Percentiles rank a stretch among this genome's conserved stretches.
phyloP scores from a whole-genome alignment of 2,329 filamentous ascomycete species.

The Calcarisporium arbuscula region DNA sequence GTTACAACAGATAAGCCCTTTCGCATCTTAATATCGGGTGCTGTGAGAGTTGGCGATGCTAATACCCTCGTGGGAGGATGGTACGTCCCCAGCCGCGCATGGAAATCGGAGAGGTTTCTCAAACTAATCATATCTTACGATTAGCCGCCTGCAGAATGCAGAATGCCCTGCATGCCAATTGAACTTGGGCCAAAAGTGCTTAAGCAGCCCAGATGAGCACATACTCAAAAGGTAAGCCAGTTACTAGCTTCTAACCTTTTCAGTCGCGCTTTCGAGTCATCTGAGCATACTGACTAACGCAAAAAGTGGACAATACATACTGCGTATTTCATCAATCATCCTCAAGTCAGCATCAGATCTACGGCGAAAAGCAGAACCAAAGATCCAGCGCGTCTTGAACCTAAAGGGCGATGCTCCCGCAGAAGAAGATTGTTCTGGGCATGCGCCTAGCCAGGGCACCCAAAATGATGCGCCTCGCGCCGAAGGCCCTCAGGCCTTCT shows the following conservation, averaged over 20 bases:
- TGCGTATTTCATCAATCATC: conserved; percentile 22
- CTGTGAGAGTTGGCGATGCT: conserved; percentile 21
- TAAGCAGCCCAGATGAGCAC: conserved; percentile 28
- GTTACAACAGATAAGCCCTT: conserved; percentile 7
- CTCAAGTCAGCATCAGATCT: conserved; percentile 15
- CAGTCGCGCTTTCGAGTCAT: neutral
- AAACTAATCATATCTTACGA: neutral
- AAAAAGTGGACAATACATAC: conserved; percentile 29
- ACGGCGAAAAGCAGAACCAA: conserved; percentile 20
- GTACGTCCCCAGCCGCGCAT: conserved; percentile 14
- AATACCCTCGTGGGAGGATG: conserved; percentile 29
- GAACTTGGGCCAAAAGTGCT: conserved; percentile 28
- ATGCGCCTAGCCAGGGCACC: neutral
- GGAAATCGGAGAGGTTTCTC: neutral
- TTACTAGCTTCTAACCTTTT: too few relatives aligned
- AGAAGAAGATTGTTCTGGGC: conserved; percentile 5
- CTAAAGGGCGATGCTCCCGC: conserved; percentile 16
- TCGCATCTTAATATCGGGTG: conserved; percentile 17
- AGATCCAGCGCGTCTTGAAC: conserved; percentile 25
- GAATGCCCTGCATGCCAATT: conserved; percentile 24
- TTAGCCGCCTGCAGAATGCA: conserved; percentile 25
- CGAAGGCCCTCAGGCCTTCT: conserved; percentile 14
- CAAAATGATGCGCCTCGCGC: conserved; percentile 1
- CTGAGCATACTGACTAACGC: conserved; percentile 3
- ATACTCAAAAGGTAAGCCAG: conserved; percentile 28